These are phyloP conservation scores for Eucalyptus sp. DNA, from an alignment of 345 rosid genomes.

Conservation along the genomic window DNA sequence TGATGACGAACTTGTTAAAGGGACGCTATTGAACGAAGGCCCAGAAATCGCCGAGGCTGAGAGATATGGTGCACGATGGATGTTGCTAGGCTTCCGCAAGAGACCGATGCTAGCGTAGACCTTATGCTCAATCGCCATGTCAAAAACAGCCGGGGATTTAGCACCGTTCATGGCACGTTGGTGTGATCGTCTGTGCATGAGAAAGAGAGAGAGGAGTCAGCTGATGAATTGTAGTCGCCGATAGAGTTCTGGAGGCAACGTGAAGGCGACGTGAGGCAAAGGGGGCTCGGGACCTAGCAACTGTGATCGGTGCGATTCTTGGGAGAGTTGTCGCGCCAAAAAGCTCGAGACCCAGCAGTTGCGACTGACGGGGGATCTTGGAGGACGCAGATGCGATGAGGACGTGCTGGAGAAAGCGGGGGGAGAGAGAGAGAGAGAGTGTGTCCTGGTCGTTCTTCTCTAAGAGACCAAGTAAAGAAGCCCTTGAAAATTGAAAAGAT, in stretches of 20 bases:
- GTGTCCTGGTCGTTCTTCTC: too few species aligned
- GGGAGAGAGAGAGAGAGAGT: rapidly evolving
- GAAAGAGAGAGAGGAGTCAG: neutral
- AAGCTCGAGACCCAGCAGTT: too few species aligned
- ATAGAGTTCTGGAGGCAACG: too few species aligned
- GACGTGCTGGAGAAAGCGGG: too few species aligned
- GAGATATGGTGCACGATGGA: constrained; percentile 48
- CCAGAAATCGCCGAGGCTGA: constrained; percentile 57
- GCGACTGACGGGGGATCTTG: too few species aligned
- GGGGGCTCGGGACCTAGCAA: too few species aligned
- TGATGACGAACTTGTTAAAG: constrained; percentile 45
- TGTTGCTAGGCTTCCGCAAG: constrained; percentile 69
- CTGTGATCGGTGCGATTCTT: too few species aligned
- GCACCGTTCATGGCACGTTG: neutral
- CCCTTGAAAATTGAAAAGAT: too few species aligned
- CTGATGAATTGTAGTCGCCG: rapidly evolving
- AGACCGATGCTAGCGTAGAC: constrained; percentile 54
- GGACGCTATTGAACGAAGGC: constrained; percentile 52
- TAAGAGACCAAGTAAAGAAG: too few species aligned
- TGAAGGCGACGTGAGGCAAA: too few species aligned
- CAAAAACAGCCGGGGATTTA: neutral
- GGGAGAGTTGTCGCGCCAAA: rapidly evolving
- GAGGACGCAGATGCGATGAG: too few species aligned
- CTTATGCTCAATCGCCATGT: constrained; percentile 27
- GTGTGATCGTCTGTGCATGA: neutral